Evolutionary conservation across 371 early-diverging fungal species (phyloP).

Genomic region (Zychaea mexicana): DNA sequence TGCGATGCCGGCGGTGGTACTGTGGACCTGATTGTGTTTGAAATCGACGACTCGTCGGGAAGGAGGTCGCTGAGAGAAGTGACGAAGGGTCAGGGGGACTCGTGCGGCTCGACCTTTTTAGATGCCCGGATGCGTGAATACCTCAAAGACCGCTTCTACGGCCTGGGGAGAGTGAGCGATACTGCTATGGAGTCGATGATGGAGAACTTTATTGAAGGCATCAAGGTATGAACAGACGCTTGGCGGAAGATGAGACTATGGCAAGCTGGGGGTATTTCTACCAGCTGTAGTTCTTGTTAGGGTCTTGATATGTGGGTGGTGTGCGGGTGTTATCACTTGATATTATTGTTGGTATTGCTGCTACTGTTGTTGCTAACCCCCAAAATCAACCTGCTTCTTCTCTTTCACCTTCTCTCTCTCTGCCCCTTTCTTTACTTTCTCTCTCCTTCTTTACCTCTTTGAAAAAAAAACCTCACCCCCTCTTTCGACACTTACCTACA

Average conservation of each 20-base stretch:
- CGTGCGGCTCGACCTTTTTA: constrained; percentile 60
- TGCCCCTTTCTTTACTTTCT: not conserved
- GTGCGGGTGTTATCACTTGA: too few relatives aligned
- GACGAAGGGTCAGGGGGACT: constrained; percentile 56
- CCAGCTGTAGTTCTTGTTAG: not conserved
- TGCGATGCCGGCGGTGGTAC: constrained; percentile 72
- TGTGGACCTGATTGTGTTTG: constrained; percentile 59
- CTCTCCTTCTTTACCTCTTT: too few relatives aligned
- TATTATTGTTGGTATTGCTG: not conserved
- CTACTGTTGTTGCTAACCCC: not conserved
- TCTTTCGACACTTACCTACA: not conserved
- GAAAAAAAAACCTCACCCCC: too few relatives aligned
- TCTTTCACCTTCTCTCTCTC: not conserved
- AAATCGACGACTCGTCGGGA: constrained; percentile 45
- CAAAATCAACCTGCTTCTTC: not conserved
- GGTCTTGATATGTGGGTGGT: too few relatives aligned
- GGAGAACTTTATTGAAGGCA: constrained; percentile 46
- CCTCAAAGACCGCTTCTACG: constrained; percentile 41
- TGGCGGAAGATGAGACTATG: too few relatives aligned
- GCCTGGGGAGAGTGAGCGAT: constrained; percentile 45
- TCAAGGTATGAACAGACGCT: too few relatives aligned
- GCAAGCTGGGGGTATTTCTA: not conserved
- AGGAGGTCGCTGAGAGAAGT: constrained; percentile 53
- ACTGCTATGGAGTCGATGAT: constrained; percentile 53
- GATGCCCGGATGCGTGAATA: constrained; percentile 56